A percentile compares a stretch with the other conserved stretches of the same genome.
phyloP scores from a whole-genome alignment of 2,329 filamentous ascomycete species.

The Macrophomina phaseolina region DNA sequence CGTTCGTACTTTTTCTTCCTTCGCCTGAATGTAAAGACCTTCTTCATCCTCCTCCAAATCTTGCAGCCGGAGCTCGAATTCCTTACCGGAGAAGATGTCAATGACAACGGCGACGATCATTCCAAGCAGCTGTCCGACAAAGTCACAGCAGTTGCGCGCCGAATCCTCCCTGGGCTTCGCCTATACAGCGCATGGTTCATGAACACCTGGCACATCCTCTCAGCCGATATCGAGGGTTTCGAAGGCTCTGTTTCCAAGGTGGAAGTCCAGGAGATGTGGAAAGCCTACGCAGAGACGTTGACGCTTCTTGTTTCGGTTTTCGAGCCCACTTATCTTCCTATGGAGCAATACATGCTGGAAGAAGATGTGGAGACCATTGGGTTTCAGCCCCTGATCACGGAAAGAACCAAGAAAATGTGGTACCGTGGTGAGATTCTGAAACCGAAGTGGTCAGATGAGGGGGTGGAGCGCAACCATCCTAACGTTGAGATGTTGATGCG shows the following conservation, averaged over 20 bases:
- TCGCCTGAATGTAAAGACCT: constrained; percentile 77
- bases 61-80: constrained; percentile 72
- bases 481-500: constrained; percentile 72
- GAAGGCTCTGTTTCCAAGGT: constrained; percentile 61
- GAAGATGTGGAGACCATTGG: constrained; percentile 72
- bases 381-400: constrained; percentile 65
- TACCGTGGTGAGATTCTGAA: constrained; percentile 55
- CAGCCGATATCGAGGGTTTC: constrained; percentile 60
- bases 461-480: constrained; percentile 59
- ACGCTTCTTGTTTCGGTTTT: constrained; percentile 66
- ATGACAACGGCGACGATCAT: constrained; percentile 33
- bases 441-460: constrained; percentile 57
- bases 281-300: constrained; percentile 66
- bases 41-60: constrained; percentile 72
- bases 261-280: constrained; percentile 68
- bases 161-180: constrained; percentile 67
- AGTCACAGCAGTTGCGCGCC: constrained; percentile 63
- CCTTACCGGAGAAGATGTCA: constrained; percentile 53
- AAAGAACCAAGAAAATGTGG: constrained; percentile 59
- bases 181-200: constrained; percentile 73
- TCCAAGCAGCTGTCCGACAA: constrained; percentile 52
- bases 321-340: constrained; percentile 60
- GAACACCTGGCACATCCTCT: constrained; percentile 60
- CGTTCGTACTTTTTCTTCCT: constrained; percentile 66
- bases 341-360: constrained; percentile 67